These are phyloP conservation scores for Hypoxylon rickii DNA, from an alignment of 495 filamentous ascomycete genomes.

Conservation along the genomic window DNA sequence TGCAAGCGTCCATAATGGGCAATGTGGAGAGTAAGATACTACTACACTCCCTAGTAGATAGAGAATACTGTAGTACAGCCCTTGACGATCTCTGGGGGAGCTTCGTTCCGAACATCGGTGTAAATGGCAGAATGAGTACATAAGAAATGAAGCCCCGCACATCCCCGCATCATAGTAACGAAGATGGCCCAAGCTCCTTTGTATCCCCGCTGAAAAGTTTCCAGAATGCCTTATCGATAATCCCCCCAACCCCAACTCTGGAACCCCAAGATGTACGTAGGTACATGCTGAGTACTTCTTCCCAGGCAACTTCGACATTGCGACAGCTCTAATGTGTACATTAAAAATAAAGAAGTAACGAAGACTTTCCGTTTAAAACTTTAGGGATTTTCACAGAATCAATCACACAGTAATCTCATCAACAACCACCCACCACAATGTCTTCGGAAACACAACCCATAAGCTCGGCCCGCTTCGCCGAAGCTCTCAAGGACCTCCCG, in stretches of 20 bases:
- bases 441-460: constrained; percentile 62
- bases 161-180: neutral
- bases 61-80: too few species aligned
- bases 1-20: neutral
- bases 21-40: constrained; percentile 11
- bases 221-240: constrained; percentile 21
- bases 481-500: constrained; percentile 73
- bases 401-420: neutral
- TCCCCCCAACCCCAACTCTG: neutral
- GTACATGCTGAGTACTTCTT: constrained; percentile 6
- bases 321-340: constrained; percentile 30
- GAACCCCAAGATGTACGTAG: neutral
- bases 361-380: too few species aligned
- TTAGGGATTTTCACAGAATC: neutral
- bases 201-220: constrained; percentile 11
- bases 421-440: constrained; percentile 29
- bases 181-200: constrained; percentile 25
- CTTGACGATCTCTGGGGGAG: too few species aligned
- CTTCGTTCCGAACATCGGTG: constrained; percentile 7
- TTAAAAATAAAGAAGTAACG: neutral
- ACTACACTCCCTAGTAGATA: too few species aligned
- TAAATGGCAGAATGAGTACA: neutral
- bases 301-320: constrained; percentile 29
- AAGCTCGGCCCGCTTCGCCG: constrained; percentile 64
- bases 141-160: too few species aligned